phyloP scores from a whole-genome alignment of 768 basidiomycete genomes.

The Epithele typhae region DNA sequence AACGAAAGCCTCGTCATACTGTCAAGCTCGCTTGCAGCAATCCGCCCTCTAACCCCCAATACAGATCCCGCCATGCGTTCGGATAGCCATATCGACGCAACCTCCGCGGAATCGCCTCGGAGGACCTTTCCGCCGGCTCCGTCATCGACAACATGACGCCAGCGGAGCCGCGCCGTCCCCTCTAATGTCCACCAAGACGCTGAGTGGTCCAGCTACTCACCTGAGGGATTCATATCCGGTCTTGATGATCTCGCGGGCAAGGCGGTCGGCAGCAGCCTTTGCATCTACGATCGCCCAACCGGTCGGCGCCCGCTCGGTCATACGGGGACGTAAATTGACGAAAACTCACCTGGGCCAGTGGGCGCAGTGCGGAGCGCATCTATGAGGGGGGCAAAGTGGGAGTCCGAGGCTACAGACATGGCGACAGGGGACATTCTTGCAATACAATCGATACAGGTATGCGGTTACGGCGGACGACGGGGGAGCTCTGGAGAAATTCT shows the following conservation, averaged over 20 bases:
- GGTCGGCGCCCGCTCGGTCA: neutral
- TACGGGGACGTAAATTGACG: neutral
- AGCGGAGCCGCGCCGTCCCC: neutral
- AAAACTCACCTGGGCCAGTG: slow-evolving; percentile 32
- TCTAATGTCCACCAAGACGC: too few relatives aligned
- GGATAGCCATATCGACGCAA: too few relatives aligned
- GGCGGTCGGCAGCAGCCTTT: slow-evolving; percentile 76
- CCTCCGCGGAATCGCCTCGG: too few relatives aligned
- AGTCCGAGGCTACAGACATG: slow-evolving; percentile 38
- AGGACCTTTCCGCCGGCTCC: too few relatives aligned
- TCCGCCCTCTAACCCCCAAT: slow-evolving; percentile 11
- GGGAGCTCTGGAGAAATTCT: slow-evolving; percentile 9
- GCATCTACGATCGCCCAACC: slow-evolving; percentile 54
- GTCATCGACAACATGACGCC: neutral
- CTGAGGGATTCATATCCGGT: slow-evolving; percentile 55
- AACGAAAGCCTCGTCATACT: too few relatives aligned
- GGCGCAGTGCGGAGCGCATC: slow-evolving; percentile 34
- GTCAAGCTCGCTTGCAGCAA: neutral
- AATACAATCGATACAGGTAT: slow-evolving; percentile 25
- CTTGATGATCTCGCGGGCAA: slow-evolving; percentile 69
- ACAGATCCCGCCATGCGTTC: too few relatives aligned
- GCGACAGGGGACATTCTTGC: slow-evolving; percentile 50
- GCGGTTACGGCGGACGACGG: slow-evolving; percentile 16
- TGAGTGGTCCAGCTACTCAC: slow-evolving; percentile 34
- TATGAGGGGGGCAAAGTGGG: slow-evolving; percentile 43